These are phyloP conservation scores for Avena eriantha DNA, from an alignment of 176 grass and related monocot genomes.

Conservation along the genomic window DNA sequence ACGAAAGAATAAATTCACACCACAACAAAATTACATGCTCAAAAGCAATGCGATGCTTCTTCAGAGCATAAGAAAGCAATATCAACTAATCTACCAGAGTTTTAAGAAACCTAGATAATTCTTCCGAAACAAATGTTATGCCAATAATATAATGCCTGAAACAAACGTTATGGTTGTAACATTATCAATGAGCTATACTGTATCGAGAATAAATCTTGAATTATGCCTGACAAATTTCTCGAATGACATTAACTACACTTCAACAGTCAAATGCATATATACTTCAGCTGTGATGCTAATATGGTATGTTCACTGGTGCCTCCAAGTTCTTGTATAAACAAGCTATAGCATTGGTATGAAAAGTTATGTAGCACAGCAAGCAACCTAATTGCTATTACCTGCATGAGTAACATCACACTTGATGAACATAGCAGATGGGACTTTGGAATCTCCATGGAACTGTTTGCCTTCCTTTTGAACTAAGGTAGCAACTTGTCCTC, in stretches of 20 bases:
- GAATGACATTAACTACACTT: neutral
- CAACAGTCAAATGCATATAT: neutral
- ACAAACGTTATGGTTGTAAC: neutral
- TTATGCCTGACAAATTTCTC: neutral
- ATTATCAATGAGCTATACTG: neutral
- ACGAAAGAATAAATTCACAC: neutral
- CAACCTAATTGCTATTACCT: slow-evolving; percentile 48
- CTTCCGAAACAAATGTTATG: neutral
- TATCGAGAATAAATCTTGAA: neutral
- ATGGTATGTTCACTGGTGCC: neutral
- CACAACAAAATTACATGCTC: neutral
- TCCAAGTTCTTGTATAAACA: neutral
- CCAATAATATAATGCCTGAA: neutral
- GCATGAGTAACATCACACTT: slow-evolving; percentile 82
- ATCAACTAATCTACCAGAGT: neutral
- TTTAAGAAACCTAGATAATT: neutral
- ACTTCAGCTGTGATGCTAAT: neutral
- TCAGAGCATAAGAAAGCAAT: neutral
- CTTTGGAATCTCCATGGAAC: slow-evolving; percentile 54
- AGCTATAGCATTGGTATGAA: neutral
- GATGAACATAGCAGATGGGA: slow-evolving; percentile 68
- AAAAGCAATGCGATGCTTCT: neutral
- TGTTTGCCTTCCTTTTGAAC: slow-evolving; percentile 64
- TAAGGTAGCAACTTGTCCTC: slow-evolving; percentile 59
- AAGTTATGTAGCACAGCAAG: neutral